Percentiles rank a stretch among this genome's conserved stretches.
phyloP scores from a whole-genome alignment of 2,329 filamentous ascomycete genomes.

The Talaromyces sp. region DNA sequence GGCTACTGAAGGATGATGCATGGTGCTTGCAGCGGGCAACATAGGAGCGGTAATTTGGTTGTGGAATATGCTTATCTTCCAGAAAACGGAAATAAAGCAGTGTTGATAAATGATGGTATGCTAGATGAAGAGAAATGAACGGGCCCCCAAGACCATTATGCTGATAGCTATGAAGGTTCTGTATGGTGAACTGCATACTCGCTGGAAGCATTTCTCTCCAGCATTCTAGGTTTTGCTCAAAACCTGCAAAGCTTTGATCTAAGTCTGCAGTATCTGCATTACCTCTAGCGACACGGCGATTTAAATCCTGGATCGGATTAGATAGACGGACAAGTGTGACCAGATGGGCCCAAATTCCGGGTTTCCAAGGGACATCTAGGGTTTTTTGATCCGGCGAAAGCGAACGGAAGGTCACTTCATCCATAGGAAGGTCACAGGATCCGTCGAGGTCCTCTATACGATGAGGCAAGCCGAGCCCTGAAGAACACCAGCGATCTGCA shows the following conservation, averaged over 20 bases:
- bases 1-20: neutral
- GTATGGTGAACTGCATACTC: neutral
- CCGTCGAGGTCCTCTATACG: neutral
- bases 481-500: neutral
- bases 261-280: neutral
- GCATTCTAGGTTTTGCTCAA: neutral
- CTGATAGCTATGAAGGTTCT: neutral
- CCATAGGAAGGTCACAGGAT: neutral
- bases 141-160: neutral
- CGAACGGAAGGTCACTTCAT: neutral
- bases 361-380: neutral
- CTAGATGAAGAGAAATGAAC: neutral
- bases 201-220: neutral
- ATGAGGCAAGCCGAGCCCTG: neutral
- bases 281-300: neutral
- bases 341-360: neutral
- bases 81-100: constrained; percentile 1
- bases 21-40: neutral
- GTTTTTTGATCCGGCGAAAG: neutral
- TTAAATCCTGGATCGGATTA: neutral
- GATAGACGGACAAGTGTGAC: neutral
- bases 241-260: neutral
- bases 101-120: neutral
- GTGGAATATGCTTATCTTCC: neutral
- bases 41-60: neutral